Evolutionary conservation across 2,329 filamentous ascomycete genomes (phyloP), one percentile per base, ranked within the genome.

Genomic region (Emmonsiellopsis sp.): DNA sequence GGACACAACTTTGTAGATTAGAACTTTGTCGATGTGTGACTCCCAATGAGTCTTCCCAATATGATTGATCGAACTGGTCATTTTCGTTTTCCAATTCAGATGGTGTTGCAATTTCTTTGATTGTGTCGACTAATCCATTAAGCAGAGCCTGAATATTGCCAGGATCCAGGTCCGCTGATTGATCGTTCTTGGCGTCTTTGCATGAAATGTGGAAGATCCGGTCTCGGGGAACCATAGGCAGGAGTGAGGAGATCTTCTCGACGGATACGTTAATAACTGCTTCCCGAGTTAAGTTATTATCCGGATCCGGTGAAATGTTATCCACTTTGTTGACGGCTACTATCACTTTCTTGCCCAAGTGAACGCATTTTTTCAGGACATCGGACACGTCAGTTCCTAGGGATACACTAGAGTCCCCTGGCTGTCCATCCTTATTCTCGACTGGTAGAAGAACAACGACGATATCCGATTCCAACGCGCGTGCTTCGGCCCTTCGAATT

Each of bases 11-110:
- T 49, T 82, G 78, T 46, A 98, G 79, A 51, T 96, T 83, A 67
- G 89, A 80, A 50, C 87, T 81, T 74, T 98, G 93, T 55, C 93
- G 85, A 70, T 92, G 89, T 15, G 89, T 95, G 38, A 95, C 91
- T 53, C 91, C 91, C 3, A 96, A 79, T 4, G 93, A 85, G 63
- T 95, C 88, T 71, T 90, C 82, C 75, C 88, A 84, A 58, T 88
- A 82, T 3, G 79, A 79, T 9, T 83, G 80, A 64, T 92, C 75
- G 55, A 72, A 70, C 52, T 70, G 65, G 20, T 67, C 65, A 7
- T 66, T 63, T 51, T 66, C 63, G 35, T 65, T 63, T 5, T 67
- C 63, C 35, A 64, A 56, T 37, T 70, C 67, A 3, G 63, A 58
- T 10, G 73, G 67, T 7, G 68, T 70, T 51, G 70, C 65, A 52